Evolutionary conservation across 164 flowering plant species (phyloP), one percentile per base, ranked within the genome.

Genomic region (Stephania cephalantha): DNA sequence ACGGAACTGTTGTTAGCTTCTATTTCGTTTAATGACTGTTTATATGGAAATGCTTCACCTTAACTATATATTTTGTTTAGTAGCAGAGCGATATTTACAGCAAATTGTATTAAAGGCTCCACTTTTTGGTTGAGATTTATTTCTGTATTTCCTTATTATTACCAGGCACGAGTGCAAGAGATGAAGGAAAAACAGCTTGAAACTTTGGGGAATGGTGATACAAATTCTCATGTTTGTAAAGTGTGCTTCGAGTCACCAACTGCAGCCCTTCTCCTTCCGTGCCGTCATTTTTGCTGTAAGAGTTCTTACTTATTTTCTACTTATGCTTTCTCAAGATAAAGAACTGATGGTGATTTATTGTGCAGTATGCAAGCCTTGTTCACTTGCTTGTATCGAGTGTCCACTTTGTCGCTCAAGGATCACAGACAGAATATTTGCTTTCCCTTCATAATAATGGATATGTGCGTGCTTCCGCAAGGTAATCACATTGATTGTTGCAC

Each of bases 361-460:
- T 87, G 91, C 96, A 95, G 99, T 95, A 83, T 95, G 99, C 85
- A 91, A 92, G 85, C 85, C 93, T 71, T 93, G 99, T 83, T 93
- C 99, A 9, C 89, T 93, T 79, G 98, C 95, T 46, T 93, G 99
- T 84, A 83, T 90, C 1, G 99, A 95, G 83, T 95, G 99, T 71
- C 99, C 97, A 31, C 84, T 93, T 77, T 95, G 99, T 80, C 91
- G 98, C 69, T 87, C 93, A 80, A 88, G 84, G 82, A 93, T 95
- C 76, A 83, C 87, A 31, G 99, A 95, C 85, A 88, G 97, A 83
- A 89, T 95, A 78, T 89, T 93, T 82, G 92, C 96, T 46, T 93
- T 93, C 81, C 86, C 97, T 78, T 89, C 91, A 20, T 91, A 82
- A 85, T 72, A 76, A 25, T 25, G 69, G 77, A 9, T 64, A 35